Evolutionary conservation across 108 stramenopile genomes (phyloP), one percentile per base, ranked within the genome.

Genomic region (Cyclotella baltica): DNA sequence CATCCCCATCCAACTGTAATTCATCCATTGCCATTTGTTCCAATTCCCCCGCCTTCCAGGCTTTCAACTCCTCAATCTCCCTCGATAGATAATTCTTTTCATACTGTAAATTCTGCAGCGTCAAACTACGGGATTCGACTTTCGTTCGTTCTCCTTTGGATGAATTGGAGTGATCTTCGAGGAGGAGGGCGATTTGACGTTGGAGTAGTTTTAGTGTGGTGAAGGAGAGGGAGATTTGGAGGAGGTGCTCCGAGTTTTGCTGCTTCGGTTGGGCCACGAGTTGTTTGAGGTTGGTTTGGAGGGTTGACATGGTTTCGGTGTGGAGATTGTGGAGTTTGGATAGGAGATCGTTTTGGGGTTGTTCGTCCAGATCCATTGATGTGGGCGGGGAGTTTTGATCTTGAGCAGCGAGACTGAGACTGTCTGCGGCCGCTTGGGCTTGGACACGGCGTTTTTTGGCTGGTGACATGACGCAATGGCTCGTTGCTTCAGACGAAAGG

Each of bases 91-190:
- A 81, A 34, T 80, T 59, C 31, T 63, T 33, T 40, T 85, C 84
- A 55, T 85, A 85, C 11, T 56, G 66, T 33, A 85, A 46, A 77
- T 85, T 85, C 36, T 81, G 67, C 40, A 85, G 59, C 53, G 63
- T n/a, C n/a, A 81, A 57, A 37, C 63, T 71, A 18, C 53, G 56
- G 6, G 65, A 43, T 31, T 74, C 84, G 3, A 72, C 84, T 52
- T 65, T 61, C 10, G 11, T 38, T n/a, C 79, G 29, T 37, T 73
- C 66, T 18, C 48, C 34, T 40, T 69, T 68, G 31, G 75, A 46
- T 15, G 23, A 34, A 25, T 23, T 31, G n/a, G 80, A 69, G 53
- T 72, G 69, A 40, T 34, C 3, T 31, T 81, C 76, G 36, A 72
- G 62, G 50, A 38, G 77, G 29, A 85, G 70, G 33, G 77, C 40